Evolutionary conservation across 306 rosid genomes (phyloP), one percentile per base, ranked within the genome.

Genomic region (Cucurbita pepo): DNA sequence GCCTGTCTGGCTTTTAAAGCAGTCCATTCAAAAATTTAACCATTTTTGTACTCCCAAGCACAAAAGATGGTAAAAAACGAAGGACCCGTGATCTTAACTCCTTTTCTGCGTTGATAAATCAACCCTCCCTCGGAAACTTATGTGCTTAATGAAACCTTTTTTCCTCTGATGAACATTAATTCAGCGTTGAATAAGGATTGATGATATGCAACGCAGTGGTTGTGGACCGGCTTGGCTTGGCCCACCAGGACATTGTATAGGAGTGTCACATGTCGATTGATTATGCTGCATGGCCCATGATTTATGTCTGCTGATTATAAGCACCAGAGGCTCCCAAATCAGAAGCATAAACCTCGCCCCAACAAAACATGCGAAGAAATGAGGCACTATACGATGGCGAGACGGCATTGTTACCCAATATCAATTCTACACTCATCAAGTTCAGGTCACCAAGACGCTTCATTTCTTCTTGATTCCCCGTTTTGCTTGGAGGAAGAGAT

Each of bases 401-500:
- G 74, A 69, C 76, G 55, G 36, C 82, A 54, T 80, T 84, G 84
- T 78, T 85, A 80, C 65, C 79, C 21, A 73, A 71, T 69, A 57
- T 79, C 77, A 77, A 87, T 86, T 90, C 85, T 83, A 58, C 71
- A 43, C 7, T 18, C 73, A 43, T 30, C 34, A 69, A 30, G 40
- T 40, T 56, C 75, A 56, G 21, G 30, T 22, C 69, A 71, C 18
- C 56, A 72, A 7, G 75, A 74, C 82, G 18, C 82, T 60, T 69
- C 81, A 6, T 66, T 78, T 63, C 83, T 72, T 38, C 52, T 88
- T 18, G 98, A 90, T 73, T 71, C 88, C 19, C 86, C 91, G 4
- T 91, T 82, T 45, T 94, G 99, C 80, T 83, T 88, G 80, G 96
- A 82, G 64, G 90, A 84, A 38, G 70, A 75, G 30, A 38, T 16